Conservation (phyloP, 2,329 filamentous ascomycete genomes). For the Drechslera avenae region DNA sequence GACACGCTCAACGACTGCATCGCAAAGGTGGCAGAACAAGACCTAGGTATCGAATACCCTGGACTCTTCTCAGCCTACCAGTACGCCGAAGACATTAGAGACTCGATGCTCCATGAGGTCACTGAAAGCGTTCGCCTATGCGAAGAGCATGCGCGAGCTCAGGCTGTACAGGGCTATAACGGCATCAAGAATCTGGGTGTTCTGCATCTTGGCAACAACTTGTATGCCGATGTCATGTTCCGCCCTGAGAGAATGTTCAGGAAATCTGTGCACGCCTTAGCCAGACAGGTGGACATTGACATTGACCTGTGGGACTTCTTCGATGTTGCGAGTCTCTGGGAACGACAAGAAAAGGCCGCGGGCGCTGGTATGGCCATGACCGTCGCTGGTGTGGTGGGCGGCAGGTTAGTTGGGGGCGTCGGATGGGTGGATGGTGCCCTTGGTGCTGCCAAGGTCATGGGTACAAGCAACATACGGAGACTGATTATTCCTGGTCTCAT, state of each 20-base stretch:
- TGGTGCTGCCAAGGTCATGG: conserved; percentile 78
- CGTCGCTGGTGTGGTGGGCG: conserved; percentile 82
- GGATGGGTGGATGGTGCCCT: conserved; percentile 89
- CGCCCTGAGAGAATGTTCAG: conserved; percentile 93
- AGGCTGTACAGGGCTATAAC: conserved; percentile 80
- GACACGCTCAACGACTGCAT: conserved; percentile 77
- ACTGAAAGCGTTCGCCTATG: conserved; percentile 76
- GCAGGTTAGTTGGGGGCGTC: conserved; percentile 78
- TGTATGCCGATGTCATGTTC: conserved; percentile 79
- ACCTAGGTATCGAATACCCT: conserved; percentile 84
- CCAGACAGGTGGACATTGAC: conserved; percentile 83
- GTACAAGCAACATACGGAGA: conserved; percentile 78
- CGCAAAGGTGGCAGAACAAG: conserved; percentile 71
- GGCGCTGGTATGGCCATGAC: conserved; percentile 95
- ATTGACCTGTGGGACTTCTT: conserved; percentile 94
- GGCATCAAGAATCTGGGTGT: conserved; percentile 88
- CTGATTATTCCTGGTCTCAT: conserved; percentile 81
- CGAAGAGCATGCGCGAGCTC: conserved; percentile 81
- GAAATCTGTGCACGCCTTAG: conserved; percentile 77
- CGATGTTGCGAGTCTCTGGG: conserved; percentile 79
- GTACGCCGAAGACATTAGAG: conserved; percentile 91
- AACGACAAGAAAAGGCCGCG: conserved; percentile 91
- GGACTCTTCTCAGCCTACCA: conserved; percentile 84
- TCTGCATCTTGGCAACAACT: conserved; percentile 85
- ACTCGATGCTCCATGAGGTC: conserved; percentile 89